Evolutionary conservation across 345 rosid species (phyloP).

Genomic region (Erodium maritimum): DNA sequence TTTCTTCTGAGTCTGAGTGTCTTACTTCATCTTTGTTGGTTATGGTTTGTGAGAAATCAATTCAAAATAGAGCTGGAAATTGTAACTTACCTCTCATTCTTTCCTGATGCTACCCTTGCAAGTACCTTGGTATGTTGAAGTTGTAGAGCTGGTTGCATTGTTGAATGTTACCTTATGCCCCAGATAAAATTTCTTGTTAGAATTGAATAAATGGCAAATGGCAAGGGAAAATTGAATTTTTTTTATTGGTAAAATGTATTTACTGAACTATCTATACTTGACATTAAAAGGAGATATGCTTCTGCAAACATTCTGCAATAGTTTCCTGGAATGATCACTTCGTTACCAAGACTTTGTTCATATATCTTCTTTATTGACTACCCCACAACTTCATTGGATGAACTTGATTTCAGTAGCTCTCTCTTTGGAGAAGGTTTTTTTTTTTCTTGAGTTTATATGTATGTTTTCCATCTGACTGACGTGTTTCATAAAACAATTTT

Average conservation of each 20-base stretch:
- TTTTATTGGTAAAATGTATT: no score
- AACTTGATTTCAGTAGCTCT: background rate
- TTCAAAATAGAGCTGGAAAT: background rate
- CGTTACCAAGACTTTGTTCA: background rate
- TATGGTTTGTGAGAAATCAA: background rate
- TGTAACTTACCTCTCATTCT: background rate
- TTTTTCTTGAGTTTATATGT: background rate
- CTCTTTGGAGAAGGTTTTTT: background rate
- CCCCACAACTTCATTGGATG: background rate
- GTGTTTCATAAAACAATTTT: background rate
- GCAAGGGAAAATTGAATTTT: no score
- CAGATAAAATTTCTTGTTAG: background rate
- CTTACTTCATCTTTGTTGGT: no score
- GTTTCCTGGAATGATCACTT: background rate
- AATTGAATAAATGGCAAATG: background rate
- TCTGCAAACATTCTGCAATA: no score
- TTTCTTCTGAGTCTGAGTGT: background rate
- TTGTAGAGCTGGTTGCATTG: background rate
- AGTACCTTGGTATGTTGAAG: background rate
- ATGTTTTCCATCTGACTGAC: background rate
- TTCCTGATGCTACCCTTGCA: background rate
- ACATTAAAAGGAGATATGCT: no score
- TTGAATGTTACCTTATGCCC: background rate
- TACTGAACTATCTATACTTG: no score
- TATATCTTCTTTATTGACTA: background rate